Percentiles rank a stretch among this genome's conserved stretches.
These are phyloP conservation scores for Tagetes patula DNA, from an alignment of 129 eudicot genomes.

Conservation along the genomic window DNA sequence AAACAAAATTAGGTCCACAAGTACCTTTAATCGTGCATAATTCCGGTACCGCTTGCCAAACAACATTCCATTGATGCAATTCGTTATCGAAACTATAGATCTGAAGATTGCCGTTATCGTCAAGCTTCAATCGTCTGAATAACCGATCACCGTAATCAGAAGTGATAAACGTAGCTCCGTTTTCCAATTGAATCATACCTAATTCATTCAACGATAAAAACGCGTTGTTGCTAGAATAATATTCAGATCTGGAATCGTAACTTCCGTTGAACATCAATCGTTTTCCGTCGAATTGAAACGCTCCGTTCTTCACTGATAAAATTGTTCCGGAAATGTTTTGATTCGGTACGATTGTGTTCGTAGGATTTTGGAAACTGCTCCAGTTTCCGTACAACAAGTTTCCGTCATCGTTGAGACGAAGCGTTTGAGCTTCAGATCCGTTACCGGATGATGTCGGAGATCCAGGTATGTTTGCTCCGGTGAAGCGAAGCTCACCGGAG, in stretches of 20 bases:
- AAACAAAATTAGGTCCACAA: constrained; percentile 64
- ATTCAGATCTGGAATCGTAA: constrained; percentile 25
- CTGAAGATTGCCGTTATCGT: constrained; percentile 59
- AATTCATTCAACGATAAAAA: constrained; percentile 27
- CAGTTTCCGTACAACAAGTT: constrained; percentile 52
- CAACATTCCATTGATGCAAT: constrained; percentile 47
- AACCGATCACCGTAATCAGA: constrained; percentile 53
- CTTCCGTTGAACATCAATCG: constrained; percentile 33
- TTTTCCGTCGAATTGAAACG: constrained; percentile 39
- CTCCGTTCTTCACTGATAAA: constrained; percentile 40
- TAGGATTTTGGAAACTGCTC: constrained; percentile 60
- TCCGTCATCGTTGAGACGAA: constrained; percentile 50
- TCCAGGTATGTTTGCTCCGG: constrained; percentile 36
- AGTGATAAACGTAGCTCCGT: constrained; percentile 30
- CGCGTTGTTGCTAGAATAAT: constrained; percentile 29
- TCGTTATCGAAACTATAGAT: constrained; percentile 50
- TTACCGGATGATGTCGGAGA: constrained; percentile 24
- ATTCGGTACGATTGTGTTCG: constrained; percentile 56
- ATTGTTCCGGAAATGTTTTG: constrained; percentile 44
- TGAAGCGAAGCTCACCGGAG: too few species aligned
- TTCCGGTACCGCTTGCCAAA: constrained; percentile 69
- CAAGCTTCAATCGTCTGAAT: constrained; percentile 60
- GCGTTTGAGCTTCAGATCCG: constrained; percentile 10
- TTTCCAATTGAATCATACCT: constrained; percentile 39
- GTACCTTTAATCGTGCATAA: constrained; percentile 53